Evolutionary conservation across 345 rosid species (phyloP), one percentile per base, ranked within the genome.

Genomic region (Brassica incana): DNA sequence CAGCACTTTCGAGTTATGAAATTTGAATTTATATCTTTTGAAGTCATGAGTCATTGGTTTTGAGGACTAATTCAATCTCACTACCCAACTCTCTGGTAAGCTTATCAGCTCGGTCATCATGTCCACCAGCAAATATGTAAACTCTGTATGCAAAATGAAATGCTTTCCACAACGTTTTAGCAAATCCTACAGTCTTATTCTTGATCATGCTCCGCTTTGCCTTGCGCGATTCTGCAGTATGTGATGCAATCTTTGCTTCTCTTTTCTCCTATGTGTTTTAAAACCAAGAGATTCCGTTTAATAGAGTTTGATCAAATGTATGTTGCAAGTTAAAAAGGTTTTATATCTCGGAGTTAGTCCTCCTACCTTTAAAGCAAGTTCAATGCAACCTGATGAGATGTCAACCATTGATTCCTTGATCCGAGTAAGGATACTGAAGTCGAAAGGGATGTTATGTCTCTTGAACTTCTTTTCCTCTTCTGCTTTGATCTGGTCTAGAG

Each of bases 381-480:
- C 96, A 90, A 93, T 95, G 85, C 93, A 89, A 81, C 88, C 84
- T 10, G 98, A 91, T 70, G 95, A 95, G 86, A 90, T 81, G 82
- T 95, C 92, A 78, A 93, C 98, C 88, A 86, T 85, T 52, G 84
- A 45, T 80, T 95, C 99, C 82, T 86, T 93, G 73, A 91, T 81
- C 72, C 81, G 85, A 48, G 85, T 48, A 33, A 93, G 86, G 69
- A 91, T 72, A 43, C 76, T 71, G 86, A 91, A 89, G 84, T 93
- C 93, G 50, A 93, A 90, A n/a, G 82, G 78, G 59, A 95, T 88
- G 38, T 86, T 86, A 67, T 89, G 87, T 73, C 84, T 80, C 77
- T 77, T 88, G 64, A 93, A 88, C 83, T 88, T 93, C 88, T 87
- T 90, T 77, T 77, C 65, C 48, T 93, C 97, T 6, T 90, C 95